Base-by-base conservation (phyloP, 139 green algal species). In the Limnomonas spitsbergensis region DNA sequence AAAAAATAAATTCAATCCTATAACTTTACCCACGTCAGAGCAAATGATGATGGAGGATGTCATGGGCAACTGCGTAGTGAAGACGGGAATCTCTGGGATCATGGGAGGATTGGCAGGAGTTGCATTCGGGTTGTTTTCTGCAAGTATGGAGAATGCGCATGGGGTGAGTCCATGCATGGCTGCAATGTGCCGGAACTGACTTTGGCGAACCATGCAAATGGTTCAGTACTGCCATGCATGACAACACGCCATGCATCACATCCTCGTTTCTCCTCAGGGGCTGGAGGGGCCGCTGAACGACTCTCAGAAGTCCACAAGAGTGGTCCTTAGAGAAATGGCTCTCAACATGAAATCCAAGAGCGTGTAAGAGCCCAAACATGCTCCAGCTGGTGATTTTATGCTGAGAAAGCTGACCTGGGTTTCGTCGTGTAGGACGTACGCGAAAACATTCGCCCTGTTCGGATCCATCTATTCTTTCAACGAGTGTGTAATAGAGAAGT, bases 401-500 rank as follows among this genome's bases (percentile, higher is more conserved):
- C 47, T 29, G 14, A 61, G 14, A 61, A 14, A 20, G 14, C 47
- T 61, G 14, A 61, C 47, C 14, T 61, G 47, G 14, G 47, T 14
- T 61, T 20, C 20, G 14, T 61, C 47, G 20, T 31, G 66, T 87
- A 93, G 88, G 53, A 93, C 90, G 0, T 97, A 97, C 77, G 93
- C 92, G 72, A 98, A 98, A 78, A 93, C 88, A 1, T 99, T 99
- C 85, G 94, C 88, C 0, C 75, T 86, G 6, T 93, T 99, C 82
- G 95, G 95, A 0, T 88, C 91, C 0, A 79, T 99, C 4, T 99
- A 94, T 84, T 90, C 92, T 2, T 93, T 93, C 34, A 94, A 88
- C 52, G 95, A 99, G 86, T 98, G 94, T 78, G 80, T 98, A 4
- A 94, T 98, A 2, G 95, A 99, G 77, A 97, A 95, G 84, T 86